These are phyloP conservation scores for Euryodendron excelsum DNA, from an alignment of 148 eudicot genomes.

Conservation along the genomic window DNA sequence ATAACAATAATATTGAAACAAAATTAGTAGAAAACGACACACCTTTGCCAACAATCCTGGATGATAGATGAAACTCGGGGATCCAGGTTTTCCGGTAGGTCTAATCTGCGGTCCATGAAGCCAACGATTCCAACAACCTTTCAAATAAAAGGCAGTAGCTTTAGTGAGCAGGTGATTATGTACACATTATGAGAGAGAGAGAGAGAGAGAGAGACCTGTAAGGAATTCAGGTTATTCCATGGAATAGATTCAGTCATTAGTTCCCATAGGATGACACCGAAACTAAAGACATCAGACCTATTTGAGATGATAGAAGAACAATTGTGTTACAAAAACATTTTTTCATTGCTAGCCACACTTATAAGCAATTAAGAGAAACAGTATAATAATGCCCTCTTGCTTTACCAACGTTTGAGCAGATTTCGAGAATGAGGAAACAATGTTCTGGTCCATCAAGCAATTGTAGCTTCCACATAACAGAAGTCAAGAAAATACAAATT, in stretches of 20 bases:
- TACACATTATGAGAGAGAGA: too few relatives aligned
- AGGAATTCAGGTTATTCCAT: conserved; percentile 64
- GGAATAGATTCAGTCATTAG: conserved; percentile 71
- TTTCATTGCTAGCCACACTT: background rate
- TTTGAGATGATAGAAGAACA: background rate
- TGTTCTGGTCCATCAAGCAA: background rate
- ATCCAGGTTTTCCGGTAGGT: conserved; percentile 63
- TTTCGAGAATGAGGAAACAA: too few relatives aligned
- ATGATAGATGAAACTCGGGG: conserved; percentile 58
- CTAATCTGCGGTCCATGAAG: conserved; percentile 74
- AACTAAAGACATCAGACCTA: conserved; percentile 93
- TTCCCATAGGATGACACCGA: conserved; percentile 87
- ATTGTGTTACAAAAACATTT: conserved; percentile 2
- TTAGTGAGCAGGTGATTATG: too few relatives aligned
- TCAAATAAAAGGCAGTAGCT: background rate
- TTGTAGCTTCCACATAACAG: background rate
- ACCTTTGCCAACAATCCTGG: conserved; percentile 81
- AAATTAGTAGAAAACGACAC: background rate
- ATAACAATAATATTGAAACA: too few relatives aligned
- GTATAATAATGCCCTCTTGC: background rate
- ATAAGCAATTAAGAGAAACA: background rate
- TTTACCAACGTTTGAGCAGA: too few relatives aligned
- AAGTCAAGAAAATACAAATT: too few relatives aligned
- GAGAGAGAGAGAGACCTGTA: conserved; percentile 50
- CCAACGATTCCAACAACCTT: conserved; percentile 92